Base-by-base conservation (phyloP, 768 basidiomycete genomes). In the Kwoniella heveanensis region DNA sequence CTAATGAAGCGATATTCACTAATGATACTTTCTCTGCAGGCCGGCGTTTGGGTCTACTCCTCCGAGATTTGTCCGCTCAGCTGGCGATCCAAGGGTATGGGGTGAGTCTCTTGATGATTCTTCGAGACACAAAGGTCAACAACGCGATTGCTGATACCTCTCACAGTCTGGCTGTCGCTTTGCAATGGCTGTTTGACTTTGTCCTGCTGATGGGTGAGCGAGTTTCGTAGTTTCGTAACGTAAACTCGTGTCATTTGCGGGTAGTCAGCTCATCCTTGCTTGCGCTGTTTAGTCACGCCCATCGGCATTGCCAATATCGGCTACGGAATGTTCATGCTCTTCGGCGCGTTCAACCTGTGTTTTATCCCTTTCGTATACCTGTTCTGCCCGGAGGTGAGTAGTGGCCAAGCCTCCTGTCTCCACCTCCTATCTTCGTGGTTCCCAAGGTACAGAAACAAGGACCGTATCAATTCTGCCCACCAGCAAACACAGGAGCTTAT, bases 101-200 rank as follows among this genome's bases (percentile, higher is more conserved):
- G 61, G 61, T 63, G 30, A 57, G 61, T 62, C 26, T 2, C 9
- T n/a, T n/a, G n/a, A 12, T 29, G 17, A 19, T 19, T 39, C 30
- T 8, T 51, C 51, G 6, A 13, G 7, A 39, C 37, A 6, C 21
- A 32, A 36, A 36, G 7, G 32, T 36, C 32, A 13, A 36, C 6
- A 24, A 13, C 21, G 32, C 50, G 32, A 29, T 26, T 36, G 54
- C 54, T 55, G 44, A 46, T 1, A 17, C 15, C 37, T 10, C 22
- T 52, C 13, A 10, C 37, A 66, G 65, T 57, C 60, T 66, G 2
- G 54, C 54, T 39, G 65, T 66, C 10, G 65, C 65, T 47, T 29
- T 62, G 22, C 65, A 66, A 58, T 66, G 65, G 65, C 56, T 66
- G 25, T 66, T 66, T 39, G 65, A 66, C 54, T 66, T 66, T 49